Evolutionary conservation across 306 rosid genomes (phyloP).

Genomic region (Spatholobus suberectus): DNA sequence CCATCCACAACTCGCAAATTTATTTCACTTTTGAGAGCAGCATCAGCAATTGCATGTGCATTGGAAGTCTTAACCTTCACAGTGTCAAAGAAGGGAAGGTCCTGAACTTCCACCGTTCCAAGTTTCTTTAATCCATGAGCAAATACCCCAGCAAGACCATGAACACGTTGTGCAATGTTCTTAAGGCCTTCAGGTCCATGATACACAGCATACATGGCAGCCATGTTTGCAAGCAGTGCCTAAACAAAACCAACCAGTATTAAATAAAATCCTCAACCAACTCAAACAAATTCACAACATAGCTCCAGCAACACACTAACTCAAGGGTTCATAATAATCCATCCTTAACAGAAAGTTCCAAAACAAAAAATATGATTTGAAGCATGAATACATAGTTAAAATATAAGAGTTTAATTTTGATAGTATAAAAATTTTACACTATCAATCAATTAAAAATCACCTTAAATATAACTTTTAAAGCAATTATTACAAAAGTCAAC

Average conservation of each 20-base stretch:
- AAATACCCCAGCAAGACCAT: conserved; percentile 94
- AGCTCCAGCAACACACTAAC: neutral
- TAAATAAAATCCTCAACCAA: conserved; percentile 41
- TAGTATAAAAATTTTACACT: neutral
- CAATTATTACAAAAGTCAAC: neutral
- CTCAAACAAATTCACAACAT: conserved; percentile 10
- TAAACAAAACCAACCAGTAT: conserved; percentile 42
- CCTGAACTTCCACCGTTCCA: conserved; percentile 89
- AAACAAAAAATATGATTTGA: neutral
- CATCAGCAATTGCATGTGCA: conserved; percentile 73
- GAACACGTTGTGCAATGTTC: conserved; percentile 79
- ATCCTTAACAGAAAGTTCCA: conserved; percentile 7
- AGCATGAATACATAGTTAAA: neutral
- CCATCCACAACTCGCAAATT: conserved; percentile 82
- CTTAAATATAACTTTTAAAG: neutral
- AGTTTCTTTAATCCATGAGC: conserved; percentile 92
- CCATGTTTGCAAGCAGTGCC: conserved; percentile 99
- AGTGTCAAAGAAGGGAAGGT: conserved; percentile 94
- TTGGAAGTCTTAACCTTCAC: conserved; percentile 79
- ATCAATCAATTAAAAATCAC: neutral
- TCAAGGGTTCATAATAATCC: neutral
- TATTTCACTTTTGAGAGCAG: conserved; percentile 73
- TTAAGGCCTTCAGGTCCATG: conserved; percentile 99
- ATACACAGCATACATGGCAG: conserved; percentile 98
- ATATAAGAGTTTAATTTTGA: neutral